Conservation (phyloP, 2,329 filamentous ascomycete genomes). For the Neonectria sp. region DNA sequence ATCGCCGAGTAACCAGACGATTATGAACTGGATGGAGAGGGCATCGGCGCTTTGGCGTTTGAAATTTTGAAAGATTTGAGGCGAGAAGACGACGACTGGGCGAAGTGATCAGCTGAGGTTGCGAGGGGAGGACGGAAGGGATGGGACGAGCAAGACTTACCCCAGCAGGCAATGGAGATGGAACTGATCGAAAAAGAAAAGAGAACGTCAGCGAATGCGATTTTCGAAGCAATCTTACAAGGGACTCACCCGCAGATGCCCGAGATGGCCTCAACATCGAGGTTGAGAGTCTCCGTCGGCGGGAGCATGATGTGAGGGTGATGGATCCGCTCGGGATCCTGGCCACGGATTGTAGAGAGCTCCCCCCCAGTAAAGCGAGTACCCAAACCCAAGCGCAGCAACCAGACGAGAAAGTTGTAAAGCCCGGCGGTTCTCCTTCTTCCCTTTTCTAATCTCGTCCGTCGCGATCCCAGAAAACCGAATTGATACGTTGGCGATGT, state of each 20-base stretch:
- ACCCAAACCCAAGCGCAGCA: slow-evolving; percentile 23
- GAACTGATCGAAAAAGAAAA: slow-evolving; percentile 69
- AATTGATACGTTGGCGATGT: slow-evolving; percentile 2
- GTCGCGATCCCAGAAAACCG: neutral
- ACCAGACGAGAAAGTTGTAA: neutral
- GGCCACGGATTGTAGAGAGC: slow-evolving; percentile 35
- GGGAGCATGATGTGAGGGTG: slow-evolving; percentile 63
- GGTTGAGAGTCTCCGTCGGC: slow-evolving; percentile 71
- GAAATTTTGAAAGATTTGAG: slow-evolving; percentile 97
- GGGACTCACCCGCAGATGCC: slow-evolving; percentile 85
- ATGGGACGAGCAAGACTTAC: slow-evolving; percentile 45
- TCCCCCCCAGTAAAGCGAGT: slow-evolving; percentile 23
- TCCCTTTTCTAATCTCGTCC: neutral
- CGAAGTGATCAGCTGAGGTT: slow-evolving; percentile 34
- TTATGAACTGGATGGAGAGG: slow-evolving; percentile 90
- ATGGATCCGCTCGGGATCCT: slow-evolving; percentile 31
- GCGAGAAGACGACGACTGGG: slow-evolving; percentile 91
- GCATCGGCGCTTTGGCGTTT: slow-evolving; percentile 87
- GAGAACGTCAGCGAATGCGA: slow-evolving; percentile 27
- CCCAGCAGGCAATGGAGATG: slow-evolving; percentile 96
- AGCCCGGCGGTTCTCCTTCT: neutral
- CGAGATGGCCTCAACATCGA: slow-evolving; percentile 92
- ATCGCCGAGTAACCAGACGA: slow-evolving; percentile 94
- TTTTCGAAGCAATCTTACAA: slow-evolving; percentile 4
- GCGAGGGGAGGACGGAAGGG: slow-evolving; percentile 6